Conservation (phyloP, 108 stramenopile species). For the Cyclotella sp. region DNA sequence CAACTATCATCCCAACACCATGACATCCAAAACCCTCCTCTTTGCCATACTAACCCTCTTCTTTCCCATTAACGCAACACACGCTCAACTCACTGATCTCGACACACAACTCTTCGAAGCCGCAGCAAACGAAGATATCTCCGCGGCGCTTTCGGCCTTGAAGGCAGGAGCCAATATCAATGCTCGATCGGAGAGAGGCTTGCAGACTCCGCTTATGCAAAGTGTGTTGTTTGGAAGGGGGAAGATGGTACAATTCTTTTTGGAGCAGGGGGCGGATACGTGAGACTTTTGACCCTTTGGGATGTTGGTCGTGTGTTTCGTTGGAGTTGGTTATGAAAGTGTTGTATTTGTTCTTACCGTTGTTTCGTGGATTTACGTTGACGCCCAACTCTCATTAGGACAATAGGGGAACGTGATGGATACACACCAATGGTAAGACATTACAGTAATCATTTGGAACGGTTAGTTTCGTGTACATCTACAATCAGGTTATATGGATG, state of each 20-base stretch:
- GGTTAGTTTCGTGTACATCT: no score
- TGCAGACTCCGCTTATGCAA: conserved; percentile 50
- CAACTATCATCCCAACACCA: background rate
- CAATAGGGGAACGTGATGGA: conserved; percentile 40
- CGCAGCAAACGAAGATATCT: conserved; percentile 21
- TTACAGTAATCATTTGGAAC: no score
- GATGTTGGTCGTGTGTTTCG: background rate
- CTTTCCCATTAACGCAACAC: background rate
- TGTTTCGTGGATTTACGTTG: background rate
- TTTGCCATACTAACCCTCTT: background rate
- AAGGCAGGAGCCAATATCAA: conserved; percentile 45
- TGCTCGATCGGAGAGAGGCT: conserved; percentile 20
- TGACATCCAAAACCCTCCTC: background rate
- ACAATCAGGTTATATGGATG: no score
- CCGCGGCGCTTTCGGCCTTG: conserved; percentile 21
- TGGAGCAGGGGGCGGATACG: conserved; percentile 45
- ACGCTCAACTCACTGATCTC: background rate
- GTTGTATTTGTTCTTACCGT: background rate
- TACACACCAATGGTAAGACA: conserved; percentile 40
- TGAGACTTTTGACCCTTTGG: conserved; percentile 14
- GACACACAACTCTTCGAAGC: conserved; percentile 37
- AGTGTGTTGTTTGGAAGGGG: conserved; percentile 34
- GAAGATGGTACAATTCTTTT: conserved; percentile 36
- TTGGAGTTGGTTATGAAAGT: background rate
- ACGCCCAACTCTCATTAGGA: no score